These are phyloP conservation scores for Phyllosticta ampelicida DNA, from an alignment of 2,329 filamentous ascomycete genomes.

Conservation along the genomic window DNA sequence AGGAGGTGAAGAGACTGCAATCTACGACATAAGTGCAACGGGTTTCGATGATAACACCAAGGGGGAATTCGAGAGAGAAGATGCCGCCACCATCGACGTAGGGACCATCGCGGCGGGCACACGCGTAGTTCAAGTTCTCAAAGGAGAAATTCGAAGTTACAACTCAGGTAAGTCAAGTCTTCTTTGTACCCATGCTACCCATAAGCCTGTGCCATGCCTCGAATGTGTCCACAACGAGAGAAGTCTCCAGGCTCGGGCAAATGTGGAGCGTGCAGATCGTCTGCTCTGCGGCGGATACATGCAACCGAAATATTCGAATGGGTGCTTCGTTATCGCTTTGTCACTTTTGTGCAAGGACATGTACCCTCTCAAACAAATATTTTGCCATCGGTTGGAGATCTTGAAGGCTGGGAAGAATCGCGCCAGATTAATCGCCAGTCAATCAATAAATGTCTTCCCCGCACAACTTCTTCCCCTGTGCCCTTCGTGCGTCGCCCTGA, in stretches of 20 bases:
- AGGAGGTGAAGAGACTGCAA: conserved; percentile 64
- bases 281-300: neutral
- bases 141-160: conserved; percentile 79
- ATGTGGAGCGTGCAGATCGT: neutral
- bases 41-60: conserved; percentile 66
- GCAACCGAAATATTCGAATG: neutral
- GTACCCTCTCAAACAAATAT: neutral
- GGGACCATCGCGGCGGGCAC: conserved; percentile 71
- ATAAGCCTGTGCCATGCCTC: neutral
- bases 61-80: conserved; percentile 84
- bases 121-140: conserved; percentile 77
- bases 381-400: neutral
- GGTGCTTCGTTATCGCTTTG: neutral
- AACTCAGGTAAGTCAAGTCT: conserved; percentile 59
- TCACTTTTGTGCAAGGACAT: neutral
- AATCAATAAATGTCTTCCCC: conserved; percentile 8
- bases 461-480: conserved; percentile 4
- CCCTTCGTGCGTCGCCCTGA: neutral
- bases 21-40: conserved; percentile 63
- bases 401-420: neutral
- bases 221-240: neutral
- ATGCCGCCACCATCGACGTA: conserved; percentile 77
- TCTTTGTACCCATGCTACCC: neutral
- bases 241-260: neutral
- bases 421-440: conserved; percentile 5